Evolutionary conservation across 352 stramenopile species (phyloP), one percentile per base, ranked within the genome.

Genomic region (Phytophthora pluvialis): DNA sequence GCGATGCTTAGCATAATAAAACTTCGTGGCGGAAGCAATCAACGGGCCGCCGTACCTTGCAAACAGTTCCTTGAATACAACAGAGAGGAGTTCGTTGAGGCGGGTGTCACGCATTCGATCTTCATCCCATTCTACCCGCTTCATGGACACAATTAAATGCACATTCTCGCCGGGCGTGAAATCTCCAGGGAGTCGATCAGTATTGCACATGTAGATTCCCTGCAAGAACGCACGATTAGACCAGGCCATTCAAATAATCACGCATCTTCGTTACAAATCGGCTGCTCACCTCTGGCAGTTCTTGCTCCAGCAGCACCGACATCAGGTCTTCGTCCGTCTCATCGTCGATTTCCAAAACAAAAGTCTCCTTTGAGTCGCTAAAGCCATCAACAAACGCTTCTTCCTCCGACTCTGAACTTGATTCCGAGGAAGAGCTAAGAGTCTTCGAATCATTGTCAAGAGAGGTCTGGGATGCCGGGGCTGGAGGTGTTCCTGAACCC

Each of bases 251-350:
- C 1, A 21, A 21, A 21, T 21, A 15, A 28, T 52, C 11, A 8
- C 1, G 16, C n/a, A 15, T 25, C n/a, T 11, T 18, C 44, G 13
- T 36, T 3, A 8, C 32, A 43, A 39, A n/a, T 26, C 25, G 18
- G 8, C 32, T 31, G 57, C 58, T 8, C 49, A 88, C 82, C 72
- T 93, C 89, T 8, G 88, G 85, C 4, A 95, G 63, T 45, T 92
- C 84, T 48, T 97, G 88, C 60, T 97, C 89, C 6, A 97, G 75
- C 6, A 98, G 54, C 3, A 96, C 91, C 3, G 91, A 95, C 89
- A 97, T 95, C 5, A 96, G 63, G 54, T 98, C 91, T 81, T 97
- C 91, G 50, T 97, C 91, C 0, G 90, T 96, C 72, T 97, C 91
- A 57, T 98, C 91, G 51, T 98, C 91, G 35, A 98, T 95, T 55